These are phyloP conservation scores for Vitis rupestris DNA, from an alignment of 164 flowering plant genomes.

Conservation along the genomic window DNA sequence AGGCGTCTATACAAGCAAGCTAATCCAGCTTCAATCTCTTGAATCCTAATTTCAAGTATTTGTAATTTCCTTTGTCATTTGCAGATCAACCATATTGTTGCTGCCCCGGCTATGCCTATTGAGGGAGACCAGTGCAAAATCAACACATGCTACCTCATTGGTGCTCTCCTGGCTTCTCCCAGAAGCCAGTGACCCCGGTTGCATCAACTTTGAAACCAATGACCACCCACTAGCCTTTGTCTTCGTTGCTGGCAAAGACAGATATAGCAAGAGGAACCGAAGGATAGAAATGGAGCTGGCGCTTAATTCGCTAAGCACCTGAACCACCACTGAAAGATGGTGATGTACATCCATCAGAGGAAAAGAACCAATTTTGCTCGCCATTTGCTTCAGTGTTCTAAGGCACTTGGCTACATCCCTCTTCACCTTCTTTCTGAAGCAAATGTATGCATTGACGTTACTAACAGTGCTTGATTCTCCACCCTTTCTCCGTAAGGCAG, in stretches of 20 bases:
- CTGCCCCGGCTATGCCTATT: background rate
- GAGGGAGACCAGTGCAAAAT: constrained; percentile 8
- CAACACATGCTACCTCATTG: constrained; percentile 21
- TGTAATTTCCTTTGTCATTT: constrained; percentile 12
- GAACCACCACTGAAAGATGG: background rate
- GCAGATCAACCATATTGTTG: constrained; percentile 14
- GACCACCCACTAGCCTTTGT: constrained; percentile 22
- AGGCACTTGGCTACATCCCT: constrained; percentile 17
- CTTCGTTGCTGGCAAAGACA: constrained; percentile 11
- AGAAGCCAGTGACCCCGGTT: background rate
- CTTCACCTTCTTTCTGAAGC: constrained; percentile 29
- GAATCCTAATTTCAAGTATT: constrained; percentile 17
- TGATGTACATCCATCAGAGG: background rate
- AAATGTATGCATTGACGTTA: constrained; percentile 15
- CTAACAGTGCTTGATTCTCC: constrained; percentile 19
- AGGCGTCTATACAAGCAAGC: constrained; percentile 21
- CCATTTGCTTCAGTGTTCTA: constrained; percentile 19
- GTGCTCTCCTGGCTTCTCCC: constrained; percentile 9
- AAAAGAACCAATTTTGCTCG: constrained; percentile 3
- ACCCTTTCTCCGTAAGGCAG: constrained; percentile 25
- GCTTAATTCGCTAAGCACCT: constrained; percentile 16
- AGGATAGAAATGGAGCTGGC: constrained; percentile 12
- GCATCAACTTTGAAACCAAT: constrained; percentile 23
- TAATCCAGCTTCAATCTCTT: constrained; percentile 15
- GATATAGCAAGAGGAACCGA: constrained; percentile 11